These are phyloP conservation scores for Penicillium ochrochloron DNA, from an alignment of 495 filamentous ascomycete genomes.

Conservation along the genomic window DNA sequence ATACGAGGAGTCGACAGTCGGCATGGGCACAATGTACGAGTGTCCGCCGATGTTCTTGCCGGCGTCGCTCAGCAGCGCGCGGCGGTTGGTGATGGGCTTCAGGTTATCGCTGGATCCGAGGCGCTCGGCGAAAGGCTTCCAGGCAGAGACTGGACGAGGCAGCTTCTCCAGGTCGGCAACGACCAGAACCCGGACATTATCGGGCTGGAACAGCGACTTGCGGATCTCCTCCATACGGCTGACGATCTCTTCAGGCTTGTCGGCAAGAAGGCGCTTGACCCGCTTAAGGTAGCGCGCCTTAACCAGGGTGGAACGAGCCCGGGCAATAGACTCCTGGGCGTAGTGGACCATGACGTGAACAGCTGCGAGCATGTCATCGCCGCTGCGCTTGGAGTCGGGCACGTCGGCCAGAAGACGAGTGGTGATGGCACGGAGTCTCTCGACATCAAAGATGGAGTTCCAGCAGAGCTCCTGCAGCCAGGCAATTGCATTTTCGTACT, in stretches of 20 bases:
- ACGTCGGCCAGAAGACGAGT: slow-evolving; percentile 88
- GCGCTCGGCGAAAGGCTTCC: slow-evolving; percentile 66
- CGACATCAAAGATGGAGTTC: slow-evolving; percentile 82
- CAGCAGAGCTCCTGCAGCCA: slow-evolving; percentile 90
- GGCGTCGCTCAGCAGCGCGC: slow-evolving; percentile 68
- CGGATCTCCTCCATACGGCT: slow-evolving; percentile 76
- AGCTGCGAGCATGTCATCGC: slow-evolving; percentile 68
- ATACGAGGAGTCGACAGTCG: slow-evolving; percentile 92
- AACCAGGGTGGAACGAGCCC: slow-evolving; percentile 81
- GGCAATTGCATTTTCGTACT: slow-evolving; percentile 78
- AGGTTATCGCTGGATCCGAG: slow-evolving; percentile 54
- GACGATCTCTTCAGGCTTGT: slow-evolving; percentile 72
- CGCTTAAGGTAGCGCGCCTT: slow-evolving; percentile 88
- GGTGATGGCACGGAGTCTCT: slow-evolving; percentile 81
- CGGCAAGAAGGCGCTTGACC: slow-evolving; percentile 74
- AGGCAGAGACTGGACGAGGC: slow-evolving; percentile 76
- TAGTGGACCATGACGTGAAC: slow-evolving; percentile 83
- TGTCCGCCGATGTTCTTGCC: slow-evolving; percentile 73
- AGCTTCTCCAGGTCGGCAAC: slow-evolving; percentile 82
- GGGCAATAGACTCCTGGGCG: slow-evolving; percentile 69
- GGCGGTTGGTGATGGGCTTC: slow-evolving; percentile 61
- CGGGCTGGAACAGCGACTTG: slow-evolving; percentile 71
- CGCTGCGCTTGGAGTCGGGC: slow-evolving; percentile 88
- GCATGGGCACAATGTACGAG: slow-evolving; percentile 84
- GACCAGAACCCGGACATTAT: slow-evolving; percentile 84